phyloP scores from a whole-genome alignment of 805 yeast genomes.

The Debaryomyces tyrocola region DNA sequence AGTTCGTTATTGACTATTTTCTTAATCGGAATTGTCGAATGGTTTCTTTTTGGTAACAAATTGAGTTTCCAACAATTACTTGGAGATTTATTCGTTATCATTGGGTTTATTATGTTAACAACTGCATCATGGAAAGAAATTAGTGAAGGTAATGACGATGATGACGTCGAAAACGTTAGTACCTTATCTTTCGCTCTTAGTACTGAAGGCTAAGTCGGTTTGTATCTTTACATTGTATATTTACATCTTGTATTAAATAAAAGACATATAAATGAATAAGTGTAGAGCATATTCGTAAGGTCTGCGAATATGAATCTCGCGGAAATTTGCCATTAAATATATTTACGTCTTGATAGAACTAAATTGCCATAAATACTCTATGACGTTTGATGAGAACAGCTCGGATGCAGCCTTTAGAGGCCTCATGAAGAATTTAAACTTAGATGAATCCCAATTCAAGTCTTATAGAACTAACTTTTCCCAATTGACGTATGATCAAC shows the following conservation, averaged over 20 bases:
- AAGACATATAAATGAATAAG: not conserved
- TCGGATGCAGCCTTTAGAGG: slow-evolving; percentile 22
- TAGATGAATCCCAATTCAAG: slow-evolving; percentile 22
- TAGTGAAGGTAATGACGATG: slow-evolving; percentile 45
- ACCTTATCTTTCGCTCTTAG: slow-evolving; percentile 44
- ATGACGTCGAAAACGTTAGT: slow-evolving; percentile 42
- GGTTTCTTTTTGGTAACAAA: slow-evolving; percentile 60
- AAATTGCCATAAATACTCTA: too few species aligned
- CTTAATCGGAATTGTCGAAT: slow-evolving; percentile 76
- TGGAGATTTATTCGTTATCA: slow-evolving; percentile 69
- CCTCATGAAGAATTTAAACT: slow-evolving; percentile 26
- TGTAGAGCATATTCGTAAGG: too few species aligned
- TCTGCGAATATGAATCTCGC: slow-evolving; percentile 3
- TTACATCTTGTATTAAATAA: not conserved
- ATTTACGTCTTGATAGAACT: too few species aligned
- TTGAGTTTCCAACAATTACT: slow-evolving; percentile 56
- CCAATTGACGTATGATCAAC: slow-evolving; percentile 5
- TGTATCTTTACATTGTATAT: not conserved
- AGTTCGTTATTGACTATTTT: slow-evolving; percentile 73
- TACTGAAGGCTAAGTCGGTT: slow-evolving; percentile 10
- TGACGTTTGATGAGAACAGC: slow-evolving; percentile 12
- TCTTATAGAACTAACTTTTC: slow-evolving; percentile 18
- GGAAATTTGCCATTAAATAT: too few species aligned
- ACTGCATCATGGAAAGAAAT: slow-evolving; percentile 67
- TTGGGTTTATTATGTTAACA: slow-evolving; percentile 68